Base-by-base conservation (phyloP, 345 rosid genomes). In the Citrus hindsii region DNA sequence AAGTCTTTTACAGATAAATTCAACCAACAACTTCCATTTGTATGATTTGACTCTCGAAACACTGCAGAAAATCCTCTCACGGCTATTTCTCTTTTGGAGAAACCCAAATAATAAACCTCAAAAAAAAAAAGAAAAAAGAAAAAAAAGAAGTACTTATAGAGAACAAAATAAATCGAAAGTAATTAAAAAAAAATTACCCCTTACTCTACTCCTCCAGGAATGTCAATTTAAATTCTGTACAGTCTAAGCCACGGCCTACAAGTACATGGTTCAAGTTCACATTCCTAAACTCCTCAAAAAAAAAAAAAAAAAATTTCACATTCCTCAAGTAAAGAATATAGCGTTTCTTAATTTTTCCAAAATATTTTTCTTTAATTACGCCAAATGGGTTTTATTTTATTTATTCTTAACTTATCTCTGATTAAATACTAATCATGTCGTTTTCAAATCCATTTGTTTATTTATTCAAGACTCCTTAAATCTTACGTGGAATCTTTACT, bases 401-500 rank as follows among this genome's bases (percentile, higher is more conserved):
- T 53, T 4, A 65, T 21, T 46, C 14, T 71, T 13, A 6, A 32
- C 2, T 16, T 3, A 1, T 28, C 51, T 35, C 3, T 56, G 46
- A 8, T 63, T 48, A 22, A 19, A 24, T 53, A 9, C 40, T 69
- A 46, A 48, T 71, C 71, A 58, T 73, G 67, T 82, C 79, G 64
- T 51, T 32, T 68, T 82, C 84, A 73, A 9, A 9, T 78, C 60
- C 58, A 76, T 73, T 75, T 77, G 21, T 62, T 69, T 79, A 68
- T 75, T 79, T 42, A 64, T 74, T 79, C 51, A 28, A 42, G 61
- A 40, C 37, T 12, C 22, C 18, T 76, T 14, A 82, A 53, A 51
- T 79, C 70, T 76, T 80, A 24, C 59, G 73, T 77, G 71, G 79
- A 83, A 83, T 85, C 83, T 79, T 69, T 66, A 46, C 74, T 59